Conservation (phyloP, 1,139 yeast genomes). For the Candida sp. region DNA sequence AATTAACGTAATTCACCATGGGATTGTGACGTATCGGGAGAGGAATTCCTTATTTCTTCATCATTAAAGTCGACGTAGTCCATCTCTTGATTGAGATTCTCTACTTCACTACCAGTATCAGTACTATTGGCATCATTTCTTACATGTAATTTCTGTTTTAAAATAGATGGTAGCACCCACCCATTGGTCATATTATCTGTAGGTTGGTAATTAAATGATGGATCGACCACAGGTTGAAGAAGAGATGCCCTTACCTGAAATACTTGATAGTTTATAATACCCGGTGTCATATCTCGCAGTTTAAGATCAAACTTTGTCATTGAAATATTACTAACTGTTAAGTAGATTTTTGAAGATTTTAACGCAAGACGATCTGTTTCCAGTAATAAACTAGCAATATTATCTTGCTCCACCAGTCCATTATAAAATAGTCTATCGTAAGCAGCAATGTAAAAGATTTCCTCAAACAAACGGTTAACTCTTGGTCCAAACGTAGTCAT, state of each 20-base stretch:
- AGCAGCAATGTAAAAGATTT: constrained; percentile 24
- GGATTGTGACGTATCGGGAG: no score
- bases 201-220: no score
- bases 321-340: constrained; percentile 12
- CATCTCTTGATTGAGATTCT: no score
- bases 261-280: constrained; percentile 7
- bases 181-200: no score
- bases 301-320: neutral
- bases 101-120: no score
- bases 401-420: constrained; percentile 8
- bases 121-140: no score
- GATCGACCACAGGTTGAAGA: neutral
- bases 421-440: constrained; percentile 24
- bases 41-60: no score
- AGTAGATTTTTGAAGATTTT: constrained; percentile 5
- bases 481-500: constrained; percentile 7
- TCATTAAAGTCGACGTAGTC: no score
- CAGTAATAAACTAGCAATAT: constrained; percentile 5
- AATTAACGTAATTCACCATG: no score
- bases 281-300: neutral
- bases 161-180: no score
- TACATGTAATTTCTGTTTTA: no score
- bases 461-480: constrained; percentile 15
- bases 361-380: constrained; percentile 7
- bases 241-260: constrained; percentile 8